Conservation (phyloP, 495 filamentous ascomycete genomes). For the Saxophila tyrrhenica region DNA sequence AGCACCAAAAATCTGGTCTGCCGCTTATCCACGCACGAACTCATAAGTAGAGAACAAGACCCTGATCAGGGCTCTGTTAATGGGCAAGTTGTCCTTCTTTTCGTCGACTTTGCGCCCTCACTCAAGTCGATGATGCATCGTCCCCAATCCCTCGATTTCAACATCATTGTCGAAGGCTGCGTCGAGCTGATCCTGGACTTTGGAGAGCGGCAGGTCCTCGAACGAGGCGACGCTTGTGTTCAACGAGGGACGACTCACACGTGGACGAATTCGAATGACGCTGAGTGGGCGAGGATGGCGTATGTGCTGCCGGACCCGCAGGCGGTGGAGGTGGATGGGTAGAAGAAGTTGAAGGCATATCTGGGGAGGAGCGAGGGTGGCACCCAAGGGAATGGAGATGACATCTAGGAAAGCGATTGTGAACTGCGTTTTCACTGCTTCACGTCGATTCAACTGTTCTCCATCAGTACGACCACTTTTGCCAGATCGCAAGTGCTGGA, state of each 20-base stretch:
- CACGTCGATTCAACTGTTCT: too few species aligned
- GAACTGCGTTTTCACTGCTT: too few species aligned
- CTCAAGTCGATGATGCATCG: conserved; percentile 51
- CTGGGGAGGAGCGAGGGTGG: background rate
- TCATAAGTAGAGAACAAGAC: too few species aligned
- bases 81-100: conserved; percentile 33
- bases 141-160: conserved; percentile 61
- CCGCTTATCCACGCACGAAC: background rate
- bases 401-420: too few species aligned
- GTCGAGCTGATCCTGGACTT: conserved; percentile 48
- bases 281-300: conserved; percentile 22
- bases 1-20: background rate
- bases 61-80: background rate
- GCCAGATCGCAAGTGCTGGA: too few species aligned
- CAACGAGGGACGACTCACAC: conserved; percentile 56
- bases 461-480: too few species aligned
- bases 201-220: conserved; percentile 41
- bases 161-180: conserved; percentile 58
- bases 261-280: conserved; percentile 45
- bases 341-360: background rate
- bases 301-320: background rate
- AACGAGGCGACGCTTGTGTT: conserved; percentile 48
- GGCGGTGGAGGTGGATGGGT: background rate
- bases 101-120: conserved; percentile 48
- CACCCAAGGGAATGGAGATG: background rate